phyloP scores from a whole-genome alignment of 768 basidiomycete genomes.

The Pulveroboletus sp. region DNA sequence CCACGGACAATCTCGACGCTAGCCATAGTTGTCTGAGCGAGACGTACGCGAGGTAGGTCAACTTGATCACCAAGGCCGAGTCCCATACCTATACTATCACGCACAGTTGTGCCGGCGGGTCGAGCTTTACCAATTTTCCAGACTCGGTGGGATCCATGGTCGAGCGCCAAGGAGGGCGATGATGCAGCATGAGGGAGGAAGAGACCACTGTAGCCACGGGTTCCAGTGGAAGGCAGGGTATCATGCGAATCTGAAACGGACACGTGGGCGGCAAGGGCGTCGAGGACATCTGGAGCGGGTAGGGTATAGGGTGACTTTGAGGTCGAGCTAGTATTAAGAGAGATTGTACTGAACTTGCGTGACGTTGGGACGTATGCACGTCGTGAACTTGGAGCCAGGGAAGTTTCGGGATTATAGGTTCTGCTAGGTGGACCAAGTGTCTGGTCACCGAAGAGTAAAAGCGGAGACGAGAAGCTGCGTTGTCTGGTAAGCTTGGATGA shows the following conservation, averaged over 20 bases:
- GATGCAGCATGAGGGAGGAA: constrained; percentile 42
- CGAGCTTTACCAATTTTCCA: constrained; percentile 23
- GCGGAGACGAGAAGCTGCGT: constrained; percentile 31
- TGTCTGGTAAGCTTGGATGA: constrained; percentile 23
- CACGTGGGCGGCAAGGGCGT: constrained; percentile 30
- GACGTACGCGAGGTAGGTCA: constrained; percentile 69
- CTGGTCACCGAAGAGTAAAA: constrained; percentile 9
- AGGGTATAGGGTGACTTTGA: constrained; percentile 30
- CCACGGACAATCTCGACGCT: constrained; percentile 76
- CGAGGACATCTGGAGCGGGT: constrained; percentile 28
- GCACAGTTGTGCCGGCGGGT: constrained; percentile 10
- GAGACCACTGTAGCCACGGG: constrained; percentile 52
- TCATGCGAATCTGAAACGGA: constrained; percentile 23
- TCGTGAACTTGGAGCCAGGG: constrained; percentile 7
- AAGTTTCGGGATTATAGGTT: background rate
- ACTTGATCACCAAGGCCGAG: constrained; percentile 44
- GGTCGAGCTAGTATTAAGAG: constrained; percentile 17
- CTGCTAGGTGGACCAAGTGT: background rate
- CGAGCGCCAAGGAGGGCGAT: constrained; percentile 16
- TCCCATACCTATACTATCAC: constrained; percentile 23
- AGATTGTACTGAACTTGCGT: constrained; percentile 12
- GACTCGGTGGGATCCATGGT: constrained; percentile 14
- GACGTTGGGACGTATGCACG: constrained; percentile 9
- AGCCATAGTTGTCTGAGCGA: constrained; percentile 87
- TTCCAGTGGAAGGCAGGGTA: constrained; percentile 43